Base-by-base conservation (phyloP, 768 basidiomycete species). In the Boletus coccyginus region DNA sequence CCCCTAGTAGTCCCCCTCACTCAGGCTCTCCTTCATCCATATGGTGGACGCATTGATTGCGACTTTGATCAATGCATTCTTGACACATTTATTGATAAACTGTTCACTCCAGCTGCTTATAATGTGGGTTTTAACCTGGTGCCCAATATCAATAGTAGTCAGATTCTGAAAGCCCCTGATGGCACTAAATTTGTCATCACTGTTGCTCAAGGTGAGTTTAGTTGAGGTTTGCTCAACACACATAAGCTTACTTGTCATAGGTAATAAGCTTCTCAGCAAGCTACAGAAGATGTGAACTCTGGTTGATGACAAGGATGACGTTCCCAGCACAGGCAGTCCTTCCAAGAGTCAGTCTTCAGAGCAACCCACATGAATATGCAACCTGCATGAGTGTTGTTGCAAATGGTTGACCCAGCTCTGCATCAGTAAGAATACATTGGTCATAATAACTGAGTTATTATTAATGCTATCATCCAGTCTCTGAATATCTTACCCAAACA, bases 301-400 rank as follows among this genome's bases (percentile, higher is more conserved):
- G 49, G 81, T 83, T 0, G 93, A 96, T 66, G 93, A 94, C 57
- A 91, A 94, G 38, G 92, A 94, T 46, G 82, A 85, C 19, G 78
- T 78, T 16, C 70, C 79, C 1, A 68, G 80, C 4, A 64, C 76
- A 3, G 70, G 80, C n/a, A 78, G 79, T n/a, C 73, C 85, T 24
- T 74, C 83, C 21, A 88, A 88, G 66, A 77, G 82, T 19, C 82
- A 85, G 60, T 73, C 83, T 2, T 81, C 86, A 3, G 85, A 89
- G 53, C 90, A 92, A 66, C 95, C 96, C 21, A 90, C 88, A 2
- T 99, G 96, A 96, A 98, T 98, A 95, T 83, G 90, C 33, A 78
- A 82, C 19, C 76, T 98, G 40, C 78, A 87, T 48, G 87, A 89
- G 52, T 85, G 92, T 40, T 92, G 93, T 68, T 78, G 82, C 40